phyloP scores from a whole-genome alignment of 257 asterid genomes.

The Jaltomata sinuosa region DNA sequence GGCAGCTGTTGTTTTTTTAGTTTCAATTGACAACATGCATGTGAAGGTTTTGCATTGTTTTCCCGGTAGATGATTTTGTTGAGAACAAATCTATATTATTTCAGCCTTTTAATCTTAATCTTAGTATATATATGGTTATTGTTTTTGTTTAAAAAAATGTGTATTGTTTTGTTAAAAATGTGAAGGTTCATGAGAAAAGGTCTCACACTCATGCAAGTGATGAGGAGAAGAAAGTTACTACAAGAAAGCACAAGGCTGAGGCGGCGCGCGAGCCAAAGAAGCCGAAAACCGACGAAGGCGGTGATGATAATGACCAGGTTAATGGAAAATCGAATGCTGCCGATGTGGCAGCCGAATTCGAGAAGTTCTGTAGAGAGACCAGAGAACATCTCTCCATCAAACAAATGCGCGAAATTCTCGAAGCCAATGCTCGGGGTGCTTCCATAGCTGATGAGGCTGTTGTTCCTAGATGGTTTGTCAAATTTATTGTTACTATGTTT shows the following conservation, averaged over 20 bases:
- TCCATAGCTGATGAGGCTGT: constrained; percentile 57
- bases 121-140: not conserved
- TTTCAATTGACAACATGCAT: too few species aligned
- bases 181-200: constrained; percentile 53
- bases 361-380: constrained; percentile 45
- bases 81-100: not conserved
- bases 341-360: constrained; percentile 42
- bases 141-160: too few species aligned
- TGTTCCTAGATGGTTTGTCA: constrained; percentile 68
- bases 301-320: constrained; percentile 11
- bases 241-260: constrained; percentile 77
- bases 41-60: too few species aligned
- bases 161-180: too few species aligned
- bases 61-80: too few species aligned
- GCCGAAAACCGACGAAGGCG: constrained; percentile 15
- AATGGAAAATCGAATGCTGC: constrained; percentile 21
- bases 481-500: not conserved
- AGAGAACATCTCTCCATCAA: constrained; percentile 56
- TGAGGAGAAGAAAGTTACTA: constrained; percentile 49
- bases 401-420: constrained; percentile 73
- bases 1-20: too few species aligned
- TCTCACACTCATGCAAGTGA: constrained; percentile 37
- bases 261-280: constrained; percentile 45
- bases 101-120: not conserved
- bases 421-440: constrained; percentile 52